Conservation (phyloP, 768 basidiomycete species). For the Auricularia sp. region DNA sequence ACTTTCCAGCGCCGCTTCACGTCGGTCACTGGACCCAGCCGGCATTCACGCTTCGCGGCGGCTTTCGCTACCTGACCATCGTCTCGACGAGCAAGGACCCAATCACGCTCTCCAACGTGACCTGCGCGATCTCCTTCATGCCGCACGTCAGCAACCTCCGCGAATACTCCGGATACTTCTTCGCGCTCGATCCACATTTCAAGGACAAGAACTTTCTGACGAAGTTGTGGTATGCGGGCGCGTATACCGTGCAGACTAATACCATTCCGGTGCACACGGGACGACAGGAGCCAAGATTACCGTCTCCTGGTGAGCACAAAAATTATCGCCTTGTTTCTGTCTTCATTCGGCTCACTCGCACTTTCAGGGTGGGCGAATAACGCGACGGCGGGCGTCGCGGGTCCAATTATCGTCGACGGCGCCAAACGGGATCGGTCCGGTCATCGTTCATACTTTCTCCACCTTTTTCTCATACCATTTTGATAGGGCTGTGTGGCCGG, state of each 20-base stretch:
- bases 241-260: slow-evolving; percentile 52
- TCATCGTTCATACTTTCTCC: neutral
- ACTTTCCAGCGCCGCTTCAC: slow-evolving; percentile 27
- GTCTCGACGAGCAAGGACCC: slow-evolving; percentile 22
- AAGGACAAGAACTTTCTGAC: slow-evolving; percentile 42
- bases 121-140: slow-evolving; percentile 42
- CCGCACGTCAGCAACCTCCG: slow-evolving; percentile 40
- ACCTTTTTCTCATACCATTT: neutral
- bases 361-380: slow-evolving; percentile 42
- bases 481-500: neutral
- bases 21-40: slow-evolving; percentile 41
- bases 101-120: slow-evolving; percentile 37
- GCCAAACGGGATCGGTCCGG: slow-evolving; percentile 43
- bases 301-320: slow-evolving; percentile 22
- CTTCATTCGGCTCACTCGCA: neutral
- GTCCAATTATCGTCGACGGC: slow-evolving; percentile 49
- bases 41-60: slow-evolving; percentile 33
- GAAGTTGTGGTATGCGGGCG: slow-evolving; percentile 50
- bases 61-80: slow-evolving; percentile 44
- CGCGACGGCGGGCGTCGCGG: slow-evolving; percentile 42
- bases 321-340: too few species aligned
- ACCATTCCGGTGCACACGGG: slow-evolving; percentile 43
- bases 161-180: slow-evolving; percentile 45
- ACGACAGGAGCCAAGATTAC: slow-evolving; percentile 34
- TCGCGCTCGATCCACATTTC: slow-evolving; percentile 32